Conservation (phyloP, 495 filamentous ascomycete genomes). For the Tetracladium setigerum region DNA sequence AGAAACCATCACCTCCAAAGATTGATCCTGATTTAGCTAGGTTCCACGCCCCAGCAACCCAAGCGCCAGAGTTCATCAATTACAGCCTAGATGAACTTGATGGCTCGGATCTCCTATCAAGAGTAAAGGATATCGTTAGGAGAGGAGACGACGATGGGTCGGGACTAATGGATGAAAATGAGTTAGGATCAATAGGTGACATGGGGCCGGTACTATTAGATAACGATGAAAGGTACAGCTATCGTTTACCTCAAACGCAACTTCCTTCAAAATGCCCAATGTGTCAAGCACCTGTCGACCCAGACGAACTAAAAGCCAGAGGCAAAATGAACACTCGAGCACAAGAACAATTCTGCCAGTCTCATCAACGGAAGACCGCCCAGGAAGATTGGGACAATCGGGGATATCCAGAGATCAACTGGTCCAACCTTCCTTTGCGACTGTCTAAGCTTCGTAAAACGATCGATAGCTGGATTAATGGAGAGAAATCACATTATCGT, state of each 20-base stretch:
- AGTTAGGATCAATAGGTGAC: too few species aligned
- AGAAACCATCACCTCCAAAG: too few species aligned
- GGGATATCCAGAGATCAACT: constrained; percentile 75
- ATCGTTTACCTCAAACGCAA: neutral
- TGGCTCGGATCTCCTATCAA: too few species aligned
- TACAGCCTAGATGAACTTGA: too few species aligned
- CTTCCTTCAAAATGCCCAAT: constrained; percentile 41
- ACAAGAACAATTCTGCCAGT: constrained; percentile 62
- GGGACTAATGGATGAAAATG: too few species aligned
- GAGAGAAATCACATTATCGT: constrained; percentile 54
- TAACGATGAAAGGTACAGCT: too few species aligned
- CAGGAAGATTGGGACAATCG: constrained; percentile 49
- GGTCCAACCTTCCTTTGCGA: constrained; percentile 58
- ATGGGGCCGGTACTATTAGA: too few species aligned
- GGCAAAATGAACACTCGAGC: constrained; percentile 50
- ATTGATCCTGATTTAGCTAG: too few species aligned
- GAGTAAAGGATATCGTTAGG: too few species aligned
- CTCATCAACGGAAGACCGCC: constrained; percentile 56
- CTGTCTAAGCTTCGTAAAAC: constrained; percentile 46
- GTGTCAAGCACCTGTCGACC: constrained; percentile 55
- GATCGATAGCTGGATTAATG: constrained; percentile 52
- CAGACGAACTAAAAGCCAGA: constrained; percentile 31
- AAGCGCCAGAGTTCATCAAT: too few species aligned
- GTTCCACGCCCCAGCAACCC: too few species aligned
- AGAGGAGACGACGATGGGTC: too few species aligned